Base-by-base conservation (phyloP, 2,329 filamentous ascomycete genomes). In the Ceratocystis cubensis region DNA sequence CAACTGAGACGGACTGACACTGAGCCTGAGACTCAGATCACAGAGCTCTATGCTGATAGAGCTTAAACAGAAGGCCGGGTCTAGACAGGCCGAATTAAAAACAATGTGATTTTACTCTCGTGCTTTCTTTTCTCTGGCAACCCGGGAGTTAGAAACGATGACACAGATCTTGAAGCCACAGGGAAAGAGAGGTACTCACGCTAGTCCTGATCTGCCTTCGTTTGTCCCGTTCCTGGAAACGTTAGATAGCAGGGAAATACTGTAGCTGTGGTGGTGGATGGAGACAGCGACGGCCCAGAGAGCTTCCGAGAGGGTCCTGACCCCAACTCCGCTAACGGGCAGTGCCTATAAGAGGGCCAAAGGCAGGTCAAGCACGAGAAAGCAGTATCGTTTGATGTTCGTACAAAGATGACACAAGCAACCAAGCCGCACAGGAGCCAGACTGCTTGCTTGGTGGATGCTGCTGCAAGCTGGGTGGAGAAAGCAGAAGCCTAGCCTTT, bases 331-430 rank as follows among this genome's bases (percentile, higher is more conserved):
- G 46, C n/a, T 5, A 50, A 22, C 46, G 22, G 46, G 46, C 22
- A 22, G 46, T 22, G 46, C 46, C 22, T 50, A 22, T 50, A 13
- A 5, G 13, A 5, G 15, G 17, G 53, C 25, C 28, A n/a, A 30
- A 59, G 15, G 37, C 46, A n/a, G 46, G 46, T n/a, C 17, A 50
- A 22, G 46, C 17, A 50, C n/a, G 46, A 22, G 46, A 50, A 22
- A 22, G 46, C 22, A 20, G 10, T 20, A 33, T 30, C 17, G 53
- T 59, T 59, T 59, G 53, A 59, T 59, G 53, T 20, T 59, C 53
- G 53, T 33, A 15, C 28, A 20, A 41, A 59, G 25, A 59, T 59
- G 53, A 59, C 53, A 59, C 53, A 59, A 33, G 53, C 48, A 53
- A 59, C 46, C 46, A 50, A 22, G 46, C 22, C 46, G 22, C 46